These are phyloP conservation scores for Morella rubra DNA, from an alignment of 306 rosid species.

Conservation along the genomic window DNA sequence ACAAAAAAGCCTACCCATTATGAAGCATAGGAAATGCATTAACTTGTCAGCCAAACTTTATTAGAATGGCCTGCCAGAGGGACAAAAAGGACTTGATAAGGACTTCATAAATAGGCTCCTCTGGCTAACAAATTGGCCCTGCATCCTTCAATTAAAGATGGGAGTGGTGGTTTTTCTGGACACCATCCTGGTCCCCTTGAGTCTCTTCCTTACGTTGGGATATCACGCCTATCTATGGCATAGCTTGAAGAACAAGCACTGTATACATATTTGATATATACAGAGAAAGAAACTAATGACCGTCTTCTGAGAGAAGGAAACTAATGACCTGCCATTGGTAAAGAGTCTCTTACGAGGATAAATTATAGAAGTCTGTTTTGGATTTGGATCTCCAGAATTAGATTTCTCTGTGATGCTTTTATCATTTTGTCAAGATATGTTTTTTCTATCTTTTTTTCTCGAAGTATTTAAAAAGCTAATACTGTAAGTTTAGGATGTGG, in stretches of 20 bases:
- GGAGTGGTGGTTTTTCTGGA: conserved; percentile 48
- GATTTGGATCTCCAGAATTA: not conserved
- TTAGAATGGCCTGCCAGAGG: not conserved
- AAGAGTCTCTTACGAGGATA: not conserved
- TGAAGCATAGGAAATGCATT: conserved; percentile 18
- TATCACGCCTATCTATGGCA: conserved; percentile 75
- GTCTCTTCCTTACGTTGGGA: conserved; percentile 52
- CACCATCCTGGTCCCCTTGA: conserved; percentile 56
- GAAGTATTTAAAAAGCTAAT: too few species aligned
- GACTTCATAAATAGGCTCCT: not conserved
- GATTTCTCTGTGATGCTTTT: not conserved
- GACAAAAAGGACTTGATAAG: too few species aligned
- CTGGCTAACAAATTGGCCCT: not conserved
- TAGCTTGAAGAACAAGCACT: conserved; percentile 61
- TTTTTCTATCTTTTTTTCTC: too few species aligned
- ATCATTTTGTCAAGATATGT: not conserved
- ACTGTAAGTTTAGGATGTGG: not conserved
- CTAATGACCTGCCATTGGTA: not conserved
- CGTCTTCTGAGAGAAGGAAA: too few species aligned
- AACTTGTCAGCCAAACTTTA: conserved; percentile 28
- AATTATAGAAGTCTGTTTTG: too few species aligned
- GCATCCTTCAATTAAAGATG: conserved; percentile 36
- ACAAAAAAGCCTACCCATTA: too few species aligned
- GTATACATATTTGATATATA: not conserved
- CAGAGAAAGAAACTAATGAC: conserved; percentile 29